Evolutionary conservation across 352 stramenopile genomes (phyloP), one percentile per base, ranked within the genome.

Genomic region (Blastocystis sp.): DNA sequence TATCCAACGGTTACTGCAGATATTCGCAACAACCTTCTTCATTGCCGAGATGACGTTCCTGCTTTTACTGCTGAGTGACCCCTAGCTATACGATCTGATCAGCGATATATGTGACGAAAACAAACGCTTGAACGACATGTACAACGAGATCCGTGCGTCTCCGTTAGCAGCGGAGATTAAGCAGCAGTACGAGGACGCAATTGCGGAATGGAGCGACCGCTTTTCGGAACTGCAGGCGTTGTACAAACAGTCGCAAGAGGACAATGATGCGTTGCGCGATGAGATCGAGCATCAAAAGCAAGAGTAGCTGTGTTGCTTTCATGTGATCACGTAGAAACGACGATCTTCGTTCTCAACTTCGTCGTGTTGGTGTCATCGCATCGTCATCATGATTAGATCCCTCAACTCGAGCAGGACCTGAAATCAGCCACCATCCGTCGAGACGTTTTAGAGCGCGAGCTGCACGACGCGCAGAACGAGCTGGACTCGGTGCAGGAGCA

Each of bases 31-130:
- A 67, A n/a, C 50, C n/a, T 85, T 37, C 45, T 85, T 29, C 50
- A 62, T 51, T 85, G 74, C 26, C 31, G 61, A 29, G 55, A 69
- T 69, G 55, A 85, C 31, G 74, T 85, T 59, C 16, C 3, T 3
- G 65, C 10, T 85, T 85, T 24, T 45, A 2, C 21, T 26, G 13
- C 16, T 69, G 4, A n/a, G 31, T 29, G 26, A 50, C 19, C 12
- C 26, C 37, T 67, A 85, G 74, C 59, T 85, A 55, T 31, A 45
- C 26, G 33, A 69, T 62, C 33, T 85, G 24, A 67, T 85, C 70
- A 19, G 26, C 21, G 60, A 85, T 26, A 45, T 85, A 19, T 85
- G 74, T 19, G 55, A 85, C 55, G 74, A 85, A 26, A 85, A 85
- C 50, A 67, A 50, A 37, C 55, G 41, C 6, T 26, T 85, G 31